Evolutionary conservation across 2,329 filamentous ascomycete species (phyloP).

Genomic region (Leptodontidium sp.): DNA sequence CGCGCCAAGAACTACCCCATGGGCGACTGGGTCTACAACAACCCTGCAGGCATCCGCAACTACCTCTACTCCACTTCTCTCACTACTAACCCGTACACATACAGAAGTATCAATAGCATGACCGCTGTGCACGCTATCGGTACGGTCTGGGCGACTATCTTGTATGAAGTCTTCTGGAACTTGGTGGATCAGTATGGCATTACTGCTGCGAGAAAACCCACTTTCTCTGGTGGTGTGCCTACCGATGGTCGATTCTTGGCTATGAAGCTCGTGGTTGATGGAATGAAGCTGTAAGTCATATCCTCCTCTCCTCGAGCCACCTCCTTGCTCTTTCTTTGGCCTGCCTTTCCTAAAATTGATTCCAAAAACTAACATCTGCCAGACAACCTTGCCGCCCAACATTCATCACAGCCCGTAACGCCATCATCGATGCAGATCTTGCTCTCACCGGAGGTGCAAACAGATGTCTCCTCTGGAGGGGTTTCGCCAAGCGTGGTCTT

Average conservation of each 20-base stretch:
- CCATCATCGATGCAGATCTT: constrained; percentile 63
- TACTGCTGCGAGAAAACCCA: constrained; percentile 53
- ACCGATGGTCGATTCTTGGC: constrained; percentile 58
- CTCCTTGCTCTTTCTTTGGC: background rate
- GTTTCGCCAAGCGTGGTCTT: constrained; percentile 64
- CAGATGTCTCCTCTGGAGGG: constrained; percentile 61
- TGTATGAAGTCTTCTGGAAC: constrained; percentile 67
- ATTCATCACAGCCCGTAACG: constrained; percentile 60
- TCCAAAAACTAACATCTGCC: background rate
- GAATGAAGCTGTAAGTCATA: constrained; percentile 53
- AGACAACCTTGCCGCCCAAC: constrained; percentile 63
- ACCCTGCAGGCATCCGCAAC: constrained; percentile 55
- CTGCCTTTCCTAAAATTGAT: too few species aligned
- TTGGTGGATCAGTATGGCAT: constrained; percentile 64
- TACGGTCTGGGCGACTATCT: constrained; percentile 59
- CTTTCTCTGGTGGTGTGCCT: constrained; percentile 54
- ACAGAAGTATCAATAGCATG: constrained; percentile 53
- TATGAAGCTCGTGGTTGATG: constrained; percentile 56
- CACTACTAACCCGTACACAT: constrained; percentile 59
- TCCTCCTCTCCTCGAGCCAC: background rate
- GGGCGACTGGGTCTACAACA: constrained; percentile 58
- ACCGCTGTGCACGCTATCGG: constrained; percentile 57
- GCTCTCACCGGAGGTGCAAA: constrained; percentile 60
- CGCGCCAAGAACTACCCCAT: constrained; percentile 56
- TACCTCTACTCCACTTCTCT: constrained; percentile 61